Percentiles rank a stretch among this genome's conserved stretches.
phyloP scores from a whole-genome alignment of 306 rosid species.

The Hippophae gyantsensis region DNA sequence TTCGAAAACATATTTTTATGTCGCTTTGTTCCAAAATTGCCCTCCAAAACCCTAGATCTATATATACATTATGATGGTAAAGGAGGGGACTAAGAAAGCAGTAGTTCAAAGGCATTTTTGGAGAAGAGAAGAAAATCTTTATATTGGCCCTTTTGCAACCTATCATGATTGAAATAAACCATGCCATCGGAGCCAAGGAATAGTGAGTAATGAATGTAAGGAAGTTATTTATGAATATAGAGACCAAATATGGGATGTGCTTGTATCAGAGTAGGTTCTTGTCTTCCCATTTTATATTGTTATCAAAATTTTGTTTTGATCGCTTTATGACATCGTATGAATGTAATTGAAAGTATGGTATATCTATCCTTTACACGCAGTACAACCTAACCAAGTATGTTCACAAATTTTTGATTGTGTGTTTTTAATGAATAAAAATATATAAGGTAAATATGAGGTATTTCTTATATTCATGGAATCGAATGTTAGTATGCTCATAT shows the following conservation, averaged over 20 bases:
- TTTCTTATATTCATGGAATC: no score
- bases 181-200: constrained; percentile 18
- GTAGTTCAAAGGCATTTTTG: no score
- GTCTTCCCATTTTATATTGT: neutral
- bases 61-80: no score
- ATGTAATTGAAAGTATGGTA: no score
- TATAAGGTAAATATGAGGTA: constrained; percentile 34
- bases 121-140: no score
- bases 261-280: constrained; percentile 46
- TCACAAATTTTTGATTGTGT: constrained; percentile 58
- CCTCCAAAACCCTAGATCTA: no score
- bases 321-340: neutral
- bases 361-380: constrained; percentile 20
- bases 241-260: constrained; percentile 53
- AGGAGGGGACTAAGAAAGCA: no score
- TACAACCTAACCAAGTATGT: constrained; percentile 43
- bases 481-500: no score
- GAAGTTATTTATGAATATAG: no score
- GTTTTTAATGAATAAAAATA: constrained; percentile 20
- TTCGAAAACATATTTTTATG: no score
- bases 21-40: no score
- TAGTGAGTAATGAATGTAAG: no score
- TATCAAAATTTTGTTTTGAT: neutral
- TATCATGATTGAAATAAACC: constrained; percentile 68
- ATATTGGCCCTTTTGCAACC: constrained; percentile 30